phyloP scores from a whole-genome alignment of 805 yeast species.

The Candida orba region DNA sequence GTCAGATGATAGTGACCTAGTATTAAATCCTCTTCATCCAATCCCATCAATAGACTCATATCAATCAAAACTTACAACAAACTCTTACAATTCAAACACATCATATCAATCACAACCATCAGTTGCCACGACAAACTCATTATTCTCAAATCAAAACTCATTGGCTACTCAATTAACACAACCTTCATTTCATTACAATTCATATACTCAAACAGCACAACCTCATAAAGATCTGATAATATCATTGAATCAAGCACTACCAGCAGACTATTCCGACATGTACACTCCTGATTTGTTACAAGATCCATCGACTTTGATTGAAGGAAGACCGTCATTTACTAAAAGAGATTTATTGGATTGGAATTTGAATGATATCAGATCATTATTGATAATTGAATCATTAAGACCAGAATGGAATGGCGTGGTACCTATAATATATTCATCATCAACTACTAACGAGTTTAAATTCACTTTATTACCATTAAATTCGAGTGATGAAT shows the following conservation, averaged over 20 bases:
- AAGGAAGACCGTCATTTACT: constrained; percentile 59
- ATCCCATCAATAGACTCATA: constrained; percentile 20
- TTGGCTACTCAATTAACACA: constrained; percentile 15
- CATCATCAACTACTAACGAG: constrained; percentile 17
- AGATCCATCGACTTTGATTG: constrained; percentile 37
- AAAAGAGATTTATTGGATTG: constrained; percentile 59
- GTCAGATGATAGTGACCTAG: constrained; percentile 8
- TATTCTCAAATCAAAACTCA: constrained; percentile 18
- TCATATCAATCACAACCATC: constrained; percentile 7
- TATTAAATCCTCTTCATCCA: constrained; percentile 17
- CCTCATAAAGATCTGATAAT: constrained; percentile 7
- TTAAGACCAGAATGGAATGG: constrained; percentile 50
- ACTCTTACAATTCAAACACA: constrained; percentile 8
- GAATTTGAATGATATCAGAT: constrained; percentile 64
- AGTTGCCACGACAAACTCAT: constrained; percentile 10
- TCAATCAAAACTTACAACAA: constrained; percentile 1
- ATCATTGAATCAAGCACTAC: constrained; percentile 44
- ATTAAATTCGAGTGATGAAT: constrained; percentile 43
- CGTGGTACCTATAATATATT: constrained; percentile 37
- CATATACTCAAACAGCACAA: constrained; percentile 5
- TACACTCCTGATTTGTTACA: constrained; percentile 48
- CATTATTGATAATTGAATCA: constrained; percentile 43
- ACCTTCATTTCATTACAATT: no score
- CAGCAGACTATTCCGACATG: constrained; percentile 44
- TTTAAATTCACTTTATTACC: constrained; percentile 49